Evolutionary conservation across 129 eudicot species (phyloP), one percentile per base, ranked within the genome.

Genomic region (Dittrichia graveolens): DNA sequence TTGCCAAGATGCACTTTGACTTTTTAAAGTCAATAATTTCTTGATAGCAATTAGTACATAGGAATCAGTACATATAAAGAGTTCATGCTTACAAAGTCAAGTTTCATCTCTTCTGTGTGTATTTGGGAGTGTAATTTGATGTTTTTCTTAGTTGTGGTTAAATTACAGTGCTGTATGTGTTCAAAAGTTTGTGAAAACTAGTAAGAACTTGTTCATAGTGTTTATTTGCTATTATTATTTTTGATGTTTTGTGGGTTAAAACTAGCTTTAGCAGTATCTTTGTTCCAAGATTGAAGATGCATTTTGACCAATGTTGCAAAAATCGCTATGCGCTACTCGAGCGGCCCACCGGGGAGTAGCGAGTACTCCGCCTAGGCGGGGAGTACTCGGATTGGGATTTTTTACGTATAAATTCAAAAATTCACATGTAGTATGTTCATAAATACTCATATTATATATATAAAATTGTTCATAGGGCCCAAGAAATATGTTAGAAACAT

Each of bases 151-250:
- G 35, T 52, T n/a, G 69, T 42, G 15, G 69, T 16, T 41, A 4
- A 63, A 41, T 41, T 9, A 16, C 34, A 49, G 15, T 13, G 24
- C 38, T 24, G 57, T 67, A 50, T 67, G 31, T 10, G 47, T 68
- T 50, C 35, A n/a, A 68, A 37, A 35, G 11, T 12, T 52, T 18
- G 46, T 39, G 61, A 50, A 50, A 44, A n/a, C 6, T 8, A 39
- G 31, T 58, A 43, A 61, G 48, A 61, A 39, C 38, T 4, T 67
- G 59, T 67, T 67, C 46, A 31, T 66, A 35, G 12, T 66, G 59
- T 67, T 14, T 67, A 35, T 67, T 48, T 31, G 60, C n/a, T 48
- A 48, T 49, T 38, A 31, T 13, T 48, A 5, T 44, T 8, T 8
- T 7, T 48, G 54, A 12, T 48, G 16, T 48, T 48, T 11, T 48